Evolutionary conservation across 345 rosid species (phyloP).

Genomic region (Camelina sativa): DNA sequence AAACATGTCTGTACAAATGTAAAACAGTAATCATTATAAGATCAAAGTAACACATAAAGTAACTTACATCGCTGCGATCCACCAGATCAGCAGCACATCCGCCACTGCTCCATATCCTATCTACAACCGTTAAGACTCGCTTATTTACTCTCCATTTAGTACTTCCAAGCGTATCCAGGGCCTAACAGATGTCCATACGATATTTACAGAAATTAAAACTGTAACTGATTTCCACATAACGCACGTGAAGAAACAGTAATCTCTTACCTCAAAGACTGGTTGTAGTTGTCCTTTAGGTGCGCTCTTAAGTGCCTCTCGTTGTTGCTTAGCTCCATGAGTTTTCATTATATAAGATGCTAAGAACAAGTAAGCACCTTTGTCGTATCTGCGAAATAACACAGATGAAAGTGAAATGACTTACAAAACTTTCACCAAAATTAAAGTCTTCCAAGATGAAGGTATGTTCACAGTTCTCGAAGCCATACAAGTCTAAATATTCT

Average conservation of each 20-base stretch:
- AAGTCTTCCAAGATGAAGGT: conserved; percentile 25
- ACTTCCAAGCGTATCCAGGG: conserved; percentile 79
- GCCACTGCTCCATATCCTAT: conserved; percentile 82
- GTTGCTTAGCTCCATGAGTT: conserved; percentile 84
- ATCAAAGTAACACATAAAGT: conserved; percentile 18
- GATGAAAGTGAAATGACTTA: conserved; percentile 14
- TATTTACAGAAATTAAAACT: conserved; percentile 19
- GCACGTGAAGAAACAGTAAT: conserved; percentile 25
- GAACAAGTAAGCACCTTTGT: conserved; percentile 88
- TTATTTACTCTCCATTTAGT: conserved; percentile 84
- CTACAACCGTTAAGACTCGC: conserved; percentile 65
- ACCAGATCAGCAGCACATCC: conserved; percentile 71
- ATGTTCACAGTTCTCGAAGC: conserved; percentile 22
- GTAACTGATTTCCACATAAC: conserved; percentile 21
- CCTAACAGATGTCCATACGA: conserved; percentile 51
- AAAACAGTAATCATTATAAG: conserved; percentile 22
- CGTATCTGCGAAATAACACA: conserved; percentile 60
- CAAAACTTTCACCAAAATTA: conserved; percentile 4
- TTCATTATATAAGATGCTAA: conserved; percentile 90
- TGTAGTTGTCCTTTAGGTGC: conserved; percentile 68
- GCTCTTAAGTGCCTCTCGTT: conserved; percentile 73
- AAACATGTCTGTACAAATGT: conserved; percentile 3
- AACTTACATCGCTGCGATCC: conserved; percentile 77
- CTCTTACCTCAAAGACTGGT: conserved; percentile 79
- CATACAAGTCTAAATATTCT: not conserved